Evolutionary conservation across 495 filamentous ascomycete species (phyloP).

Genomic region (Penicillium psychrofluorescens): DNA sequence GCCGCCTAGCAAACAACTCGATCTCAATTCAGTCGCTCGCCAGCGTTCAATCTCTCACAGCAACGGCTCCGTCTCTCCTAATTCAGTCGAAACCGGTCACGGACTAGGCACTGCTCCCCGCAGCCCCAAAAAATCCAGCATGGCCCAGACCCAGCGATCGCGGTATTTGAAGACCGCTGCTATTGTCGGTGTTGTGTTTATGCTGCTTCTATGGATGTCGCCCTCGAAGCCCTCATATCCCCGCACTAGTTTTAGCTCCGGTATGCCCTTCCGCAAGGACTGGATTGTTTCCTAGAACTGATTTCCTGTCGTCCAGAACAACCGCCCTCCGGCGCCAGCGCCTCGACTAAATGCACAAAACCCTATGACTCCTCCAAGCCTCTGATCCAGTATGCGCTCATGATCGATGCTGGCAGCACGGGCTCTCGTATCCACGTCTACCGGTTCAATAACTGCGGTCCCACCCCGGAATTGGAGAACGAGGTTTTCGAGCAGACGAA

Average conservation of each 20-base stretch:
- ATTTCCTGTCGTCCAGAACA: slow-evolving; percentile 15
- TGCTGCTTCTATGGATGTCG: slow-evolving; percentile 69
- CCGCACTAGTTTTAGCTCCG: slow-evolving; percentile 27
- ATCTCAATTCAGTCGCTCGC: slow-evolving; percentile 15
- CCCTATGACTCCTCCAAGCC: slow-evolving; percentile 81
- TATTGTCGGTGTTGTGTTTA: slow-evolving; percentile 64
- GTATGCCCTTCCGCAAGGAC: slow-evolving; percentile 17
- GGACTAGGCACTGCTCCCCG: no score
- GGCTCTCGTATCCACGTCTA: slow-evolving; percentile 98
- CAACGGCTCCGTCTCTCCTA: slow-evolving; percentile 9
- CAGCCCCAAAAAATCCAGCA: slow-evolving; percentile 29
- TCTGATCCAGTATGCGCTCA: slow-evolving; percentile 91
- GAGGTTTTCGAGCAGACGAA: slow-evolving; percentile 88
- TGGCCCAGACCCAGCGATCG: slow-evolving; percentile 66
- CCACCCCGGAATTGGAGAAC: slow-evolving; percentile 87
- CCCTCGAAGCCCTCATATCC: slow-evolving; percentile 36
- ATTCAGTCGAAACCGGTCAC: slow-evolving; percentile 5
- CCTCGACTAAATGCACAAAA: slow-evolving; percentile 61
- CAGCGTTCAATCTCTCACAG: slow-evolving; percentile 29
- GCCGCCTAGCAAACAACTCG: slow-evolving; percentile 9
- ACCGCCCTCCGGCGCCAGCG: slow-evolving; percentile 13
- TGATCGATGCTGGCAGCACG: slow-evolving; percentile 98
- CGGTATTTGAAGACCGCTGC: slow-evolving; percentile 78
- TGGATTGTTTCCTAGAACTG: not conserved
- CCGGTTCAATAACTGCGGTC: slow-evolving; percentile 96